A percentile compares a stretch with the other conserved stretches of the same genome.
phyloP scores from a whole-genome alignment of 2,329 filamentous ascomycete genomes.

The Clonostachys byssicola region DNA sequence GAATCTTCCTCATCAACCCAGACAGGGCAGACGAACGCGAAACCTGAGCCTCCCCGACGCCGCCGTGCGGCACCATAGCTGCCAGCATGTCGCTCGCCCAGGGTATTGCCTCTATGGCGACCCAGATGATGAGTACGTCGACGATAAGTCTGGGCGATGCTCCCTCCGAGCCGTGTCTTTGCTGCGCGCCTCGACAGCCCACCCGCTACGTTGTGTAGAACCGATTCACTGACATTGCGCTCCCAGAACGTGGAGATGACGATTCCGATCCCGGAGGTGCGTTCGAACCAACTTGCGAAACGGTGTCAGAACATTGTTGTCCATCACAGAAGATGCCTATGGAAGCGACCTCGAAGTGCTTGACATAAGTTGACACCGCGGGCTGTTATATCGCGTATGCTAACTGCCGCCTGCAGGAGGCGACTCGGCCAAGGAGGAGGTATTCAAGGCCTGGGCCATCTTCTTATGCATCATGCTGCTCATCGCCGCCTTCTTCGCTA shows the following conservation, averaged over 20 bases:
- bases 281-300: slow-evolving; percentile 1
- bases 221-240: slow-evolving; percentile 1
- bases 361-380: not conserved
- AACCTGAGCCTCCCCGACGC: too few species aligned
- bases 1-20: too few species aligned
- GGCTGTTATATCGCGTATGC: too few species aligned
- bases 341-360: not conserved
- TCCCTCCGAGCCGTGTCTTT: too few species aligned
- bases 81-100: slow-evolving; percentile 1
- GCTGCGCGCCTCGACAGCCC: not conserved
- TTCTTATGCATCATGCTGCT: slow-evolving; percentile 95
- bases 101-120: slow-evolving; percentile 19
- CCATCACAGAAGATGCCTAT: not conserved
- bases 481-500: slow-evolving; percentile 91
- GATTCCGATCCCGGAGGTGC: slow-evolving; percentile 27
- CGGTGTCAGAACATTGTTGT: slow-evolving; percentile 1
- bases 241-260: slow-evolving; percentile 19
- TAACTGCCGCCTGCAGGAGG: slow-evolving; percentile 41
- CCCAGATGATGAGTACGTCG: slow-evolving; percentile 22
- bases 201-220: slow-evolving; percentile 1
- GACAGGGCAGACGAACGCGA: too few species aligned
- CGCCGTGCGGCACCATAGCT: not conserved
- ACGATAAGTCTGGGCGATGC: too few species aligned
- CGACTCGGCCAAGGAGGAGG: slow-evolving; percentile 87
- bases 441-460: slow-evolving; percentile 92